Conservation (phyloP, 352 stramenopile genomes). For the Phytopythium mirpurense region DNA sequence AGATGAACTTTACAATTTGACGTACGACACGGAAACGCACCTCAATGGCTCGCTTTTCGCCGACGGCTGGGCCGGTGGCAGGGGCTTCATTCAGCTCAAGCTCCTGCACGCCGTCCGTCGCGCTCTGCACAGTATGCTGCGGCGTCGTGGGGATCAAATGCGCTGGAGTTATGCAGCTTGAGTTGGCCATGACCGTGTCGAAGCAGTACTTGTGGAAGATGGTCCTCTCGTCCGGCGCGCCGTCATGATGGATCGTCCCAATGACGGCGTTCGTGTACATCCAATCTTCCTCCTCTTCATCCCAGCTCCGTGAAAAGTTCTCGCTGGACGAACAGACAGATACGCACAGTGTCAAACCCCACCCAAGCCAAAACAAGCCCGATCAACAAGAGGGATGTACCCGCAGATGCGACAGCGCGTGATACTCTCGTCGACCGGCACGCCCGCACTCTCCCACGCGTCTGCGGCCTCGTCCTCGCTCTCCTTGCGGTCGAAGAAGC, state of each 20-base stretch:
- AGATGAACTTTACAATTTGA: too few species aligned
- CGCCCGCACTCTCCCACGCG: conserved; percentile 54
- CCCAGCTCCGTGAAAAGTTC: conserved; percentile 77
- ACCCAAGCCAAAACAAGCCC: background rate
- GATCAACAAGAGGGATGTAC: conserved; percentile 16
- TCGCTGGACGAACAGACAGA: conserved; percentile 27
- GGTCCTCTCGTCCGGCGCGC: conserved; percentile 30
- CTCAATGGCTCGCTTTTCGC: conserved; percentile 54
- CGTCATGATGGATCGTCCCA: conserved; percentile 62
- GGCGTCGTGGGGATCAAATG: conserved; percentile 63
- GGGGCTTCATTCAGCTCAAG: conserved; percentile 1
- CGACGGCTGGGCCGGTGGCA: conserved; percentile 4
- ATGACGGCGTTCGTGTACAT: conserved; percentile 87
- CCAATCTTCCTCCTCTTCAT: conserved; percentile 88
- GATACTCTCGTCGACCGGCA: conserved; percentile 76
- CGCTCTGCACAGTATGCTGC: conserved; percentile 19
- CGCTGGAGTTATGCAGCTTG: conserved; percentile 66
- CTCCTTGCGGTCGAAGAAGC: conserved; percentile 66
- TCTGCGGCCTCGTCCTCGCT: conserved; percentile 47
- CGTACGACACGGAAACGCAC: too few species aligned
- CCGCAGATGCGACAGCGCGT: conserved; percentile 83
- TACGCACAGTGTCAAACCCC: background rate
- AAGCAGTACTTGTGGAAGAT: conserved; percentile 91
- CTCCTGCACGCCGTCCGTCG: conserved; percentile 10
- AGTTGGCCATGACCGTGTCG: conserved; percentile 79